These are phyloP conservation scores for Stemphylium beticola DNA, from an alignment of 2,329 filamentous ascomycete species.

Conservation along the genomic window DNA sequence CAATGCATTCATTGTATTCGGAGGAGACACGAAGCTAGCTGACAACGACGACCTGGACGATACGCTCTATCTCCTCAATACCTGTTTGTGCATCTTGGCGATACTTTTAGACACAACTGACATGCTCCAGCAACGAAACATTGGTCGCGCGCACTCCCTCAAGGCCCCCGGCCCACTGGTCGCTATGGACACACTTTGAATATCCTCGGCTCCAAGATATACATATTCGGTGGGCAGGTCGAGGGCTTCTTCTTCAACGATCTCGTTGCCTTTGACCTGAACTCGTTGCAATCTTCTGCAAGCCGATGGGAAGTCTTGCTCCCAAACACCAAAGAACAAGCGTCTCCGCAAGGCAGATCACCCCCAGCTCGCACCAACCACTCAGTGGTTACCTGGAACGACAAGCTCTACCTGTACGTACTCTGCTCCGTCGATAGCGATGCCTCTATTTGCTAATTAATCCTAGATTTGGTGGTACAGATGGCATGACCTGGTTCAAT, in stretches of 20 bases:
- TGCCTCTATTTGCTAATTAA: conserved; percentile 14
- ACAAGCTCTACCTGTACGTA: conserved; percentile 79
- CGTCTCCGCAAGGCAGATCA: conserved; percentile 36
- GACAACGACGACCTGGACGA: conserved; percentile 91
- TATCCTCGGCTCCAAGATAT: conserved; percentile 95
- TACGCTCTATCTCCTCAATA: conserved; percentile 95
- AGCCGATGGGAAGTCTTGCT: conserved; percentile 97
- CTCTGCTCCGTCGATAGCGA: conserved; percentile 58
- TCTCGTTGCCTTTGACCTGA: conserved; percentile 91
- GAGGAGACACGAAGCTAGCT: conserved; percentile 96
- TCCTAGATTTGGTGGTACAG: conserved; percentile 90
- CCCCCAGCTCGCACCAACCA: conserved; percentile 95
- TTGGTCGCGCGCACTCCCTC: conserved; percentile 93
- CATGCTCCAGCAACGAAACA: conserved; percentile 80
- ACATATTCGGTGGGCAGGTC: conserved; percentile 95
- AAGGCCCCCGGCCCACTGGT: conserved; percentile 82
- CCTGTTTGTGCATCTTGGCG: conserved; percentile 69
- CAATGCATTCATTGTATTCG: conserved; percentile 98
- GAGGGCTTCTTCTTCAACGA: conserved; percentile 99
- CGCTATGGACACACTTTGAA: conserved; percentile 97
- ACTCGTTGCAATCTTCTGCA: conserved; percentile 86
- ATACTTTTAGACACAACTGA: conserved; percentile 29
- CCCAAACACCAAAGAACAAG: conserved; percentile 69
- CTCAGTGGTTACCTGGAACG: conserved; percentile 86
- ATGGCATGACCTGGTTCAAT: conserved; percentile 97